phyloP scores from a whole-genome alignment of 176 grass and related monocot genomes.

The Cymbopogon citratus region DNA sequence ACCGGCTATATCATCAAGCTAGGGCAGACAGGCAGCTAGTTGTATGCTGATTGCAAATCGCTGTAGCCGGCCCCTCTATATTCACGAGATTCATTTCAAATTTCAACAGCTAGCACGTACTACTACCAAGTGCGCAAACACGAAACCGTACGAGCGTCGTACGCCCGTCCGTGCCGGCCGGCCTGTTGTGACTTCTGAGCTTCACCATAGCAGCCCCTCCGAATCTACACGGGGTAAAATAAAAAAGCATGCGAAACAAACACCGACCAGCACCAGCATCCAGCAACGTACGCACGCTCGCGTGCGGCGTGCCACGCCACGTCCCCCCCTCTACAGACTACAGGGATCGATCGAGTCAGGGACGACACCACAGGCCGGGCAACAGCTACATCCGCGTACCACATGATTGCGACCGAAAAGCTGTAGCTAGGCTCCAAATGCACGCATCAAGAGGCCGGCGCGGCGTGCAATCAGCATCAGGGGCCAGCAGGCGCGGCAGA shows the following conservation, averaged over 20 bases:
- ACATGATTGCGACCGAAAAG: conserved; percentile 23
- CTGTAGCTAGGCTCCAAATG: conserved; percentile 26
- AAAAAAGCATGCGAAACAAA: background rate
- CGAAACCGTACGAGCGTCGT: background rate
- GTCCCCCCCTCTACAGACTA: background rate
- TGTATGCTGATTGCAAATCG: background rate
- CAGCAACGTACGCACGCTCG: background rate
- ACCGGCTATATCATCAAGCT: background rate
- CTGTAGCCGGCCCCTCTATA: background rate
- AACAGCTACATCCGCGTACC: background rate
- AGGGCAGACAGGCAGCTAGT: background rate
- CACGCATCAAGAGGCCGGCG: conserved; percentile 34
- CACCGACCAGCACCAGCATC: too few relatives aligned
- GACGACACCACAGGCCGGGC: background rate
- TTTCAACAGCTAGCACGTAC: too few relatives aligned
- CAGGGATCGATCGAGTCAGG: too few relatives aligned
- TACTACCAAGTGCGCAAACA: background rate
- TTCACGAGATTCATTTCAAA: background rate
- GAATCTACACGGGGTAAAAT: background rate
- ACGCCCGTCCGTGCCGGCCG: background rate
- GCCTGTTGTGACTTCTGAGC: background rate
- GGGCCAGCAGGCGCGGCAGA: background rate
- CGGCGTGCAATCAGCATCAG: background rate
- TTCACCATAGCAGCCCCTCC: background rate
- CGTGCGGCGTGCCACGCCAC: background rate